Percentiles rank a stretch among this genome's conserved stretches.
Conservation (phyloP, 2,329 filamentous ascomycete genomes). For the Fusarium irregulare region DNA sequence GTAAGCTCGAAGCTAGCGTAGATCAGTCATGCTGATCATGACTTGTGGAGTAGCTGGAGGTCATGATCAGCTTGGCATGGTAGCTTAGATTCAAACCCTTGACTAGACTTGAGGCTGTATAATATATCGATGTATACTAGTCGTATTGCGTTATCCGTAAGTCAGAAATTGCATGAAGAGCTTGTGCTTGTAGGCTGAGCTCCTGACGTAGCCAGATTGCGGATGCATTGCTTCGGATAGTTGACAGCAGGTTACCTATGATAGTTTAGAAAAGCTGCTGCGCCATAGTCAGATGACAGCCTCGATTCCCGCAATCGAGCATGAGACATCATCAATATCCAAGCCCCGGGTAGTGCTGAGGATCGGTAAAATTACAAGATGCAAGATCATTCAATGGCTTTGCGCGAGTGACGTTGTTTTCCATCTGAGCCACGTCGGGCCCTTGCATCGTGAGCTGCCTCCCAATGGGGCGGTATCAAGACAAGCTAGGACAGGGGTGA, state of each 20-base stretch:
- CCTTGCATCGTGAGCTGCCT: slow-evolving; percentile 38
- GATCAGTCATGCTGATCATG: slow-evolving; percentile 32
- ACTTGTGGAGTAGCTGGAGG: slow-evolving; percentile 39
- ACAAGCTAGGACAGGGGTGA: slow-evolving; percentile 1
- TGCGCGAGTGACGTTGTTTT: slow-evolving; percentile 31
- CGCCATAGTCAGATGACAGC: slow-evolving; percentile 19
- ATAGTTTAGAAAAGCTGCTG: slow-evolving; percentile 19
- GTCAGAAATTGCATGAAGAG: slow-evolving; percentile 6
- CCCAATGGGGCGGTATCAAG: slow-evolving; percentile 24
- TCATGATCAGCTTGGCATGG: slow-evolving; percentile 33
- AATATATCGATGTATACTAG: slow-evolving; percentile 31
- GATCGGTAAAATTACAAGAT: slow-evolving; percentile 13
- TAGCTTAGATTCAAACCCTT: slow-evolving; percentile 18
- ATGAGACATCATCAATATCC: neutral
- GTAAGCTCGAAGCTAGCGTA: slow-evolving; percentile 5
- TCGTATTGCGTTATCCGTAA: slow-evolving; percentile 12
- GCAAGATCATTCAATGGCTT: slow-evolving; percentile 30
- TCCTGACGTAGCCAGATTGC: slow-evolving; percentile 10
- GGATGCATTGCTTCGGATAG: neutral
- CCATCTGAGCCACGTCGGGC: slow-evolving; percentile 36
- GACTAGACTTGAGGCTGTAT: slow-evolving; percentile 20
- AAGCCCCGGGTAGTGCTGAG: slow-evolving; percentile 17
- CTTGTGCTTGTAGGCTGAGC: neutral
- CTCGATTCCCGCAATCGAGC: neutral
- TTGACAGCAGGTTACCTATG: slow-evolving; percentile 2